Evolutionary conservation across 495 filamentous ascomycete genomes (phyloP), one percentile per base, ranked within the genome.

Genomic region (Podospora pseudoanserina): DNA sequence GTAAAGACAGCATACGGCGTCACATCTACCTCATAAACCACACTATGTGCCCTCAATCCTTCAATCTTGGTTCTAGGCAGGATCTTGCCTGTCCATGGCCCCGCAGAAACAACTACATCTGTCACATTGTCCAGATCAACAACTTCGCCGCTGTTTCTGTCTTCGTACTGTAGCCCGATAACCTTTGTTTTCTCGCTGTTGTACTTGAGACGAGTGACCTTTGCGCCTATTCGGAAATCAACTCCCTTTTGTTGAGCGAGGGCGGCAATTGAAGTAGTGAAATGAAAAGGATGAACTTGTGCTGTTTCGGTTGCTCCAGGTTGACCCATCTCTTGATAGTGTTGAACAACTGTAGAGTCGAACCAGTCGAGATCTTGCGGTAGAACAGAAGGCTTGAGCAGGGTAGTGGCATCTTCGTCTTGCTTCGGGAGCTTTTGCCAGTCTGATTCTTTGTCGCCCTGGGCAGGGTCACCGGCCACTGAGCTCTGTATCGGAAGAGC

Each of bases 281-380:
- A 97, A 26, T 91, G 88, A 73, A 91, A 93, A 2, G 95, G 95
- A 77, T 98, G 95, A 5, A 98, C 95, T 76, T 98, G 95, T 2
- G 95, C 92, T 2, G 95, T 98, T 67, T 86, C 85, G 62, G 80
- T 82, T 16, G 71, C 73, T 4, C 85, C 86, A 0, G 90, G 89
- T 4, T 83, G 81, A 7, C 93, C 93, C 92, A 98, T 97, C 73
- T 89, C 87, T 54, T 91, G 88, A 73, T 97, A 99, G 16, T 83
- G 81, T 44, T 81, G 81, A 19, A 96, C 72, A 32, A 87, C 77
- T 5, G 90, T 87, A 13, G 85, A 79, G 65, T 89, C 83, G 64
- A 99, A 82, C 96, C 96, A 99, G 75, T 97, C 90, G 60, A 99
- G 81, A 73, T 96, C 93, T 57, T 86, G 70, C 0, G 95, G 95